phyloP scores from a whole-genome alignment of 805 yeast genomes.

The Huiozyma sinensis region DNA sequence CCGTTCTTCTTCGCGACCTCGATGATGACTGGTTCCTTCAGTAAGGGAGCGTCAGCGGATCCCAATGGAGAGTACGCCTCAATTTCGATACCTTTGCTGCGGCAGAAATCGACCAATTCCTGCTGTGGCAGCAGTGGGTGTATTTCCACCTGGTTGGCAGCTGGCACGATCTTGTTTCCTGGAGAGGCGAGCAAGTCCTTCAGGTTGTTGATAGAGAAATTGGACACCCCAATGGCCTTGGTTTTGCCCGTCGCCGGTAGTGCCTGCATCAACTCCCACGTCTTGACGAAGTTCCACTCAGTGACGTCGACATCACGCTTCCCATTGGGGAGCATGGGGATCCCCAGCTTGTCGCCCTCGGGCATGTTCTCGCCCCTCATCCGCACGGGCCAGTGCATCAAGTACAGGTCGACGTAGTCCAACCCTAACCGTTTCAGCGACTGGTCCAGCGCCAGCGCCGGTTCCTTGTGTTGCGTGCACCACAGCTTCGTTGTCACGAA shows the following conservation, averaged over 20 bases:
- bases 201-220: conserved; percentile 47
- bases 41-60: conserved; percentile 42
- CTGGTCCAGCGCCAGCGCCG: conserved; percentile 41
- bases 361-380: conserved; percentile 33
- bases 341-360: conserved; percentile 23
- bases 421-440: conserved; percentile 54
- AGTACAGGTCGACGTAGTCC: conserved; percentile 68
- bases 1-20: conserved; percentile 34
- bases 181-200: conserved; percentile 39
- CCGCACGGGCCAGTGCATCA: conserved; percentile 77
- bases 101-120: conserved; percentile 43
- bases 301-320: conserved; percentile 29
- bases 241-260: conserved; percentile 37
- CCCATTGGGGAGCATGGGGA: conserved; percentile 33
- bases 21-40: conserved; percentile 34
- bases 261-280: conserved; percentile 56
- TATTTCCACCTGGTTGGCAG: conserved; percentile 62
- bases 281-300: conserved; percentile 38
- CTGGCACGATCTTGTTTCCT: conserved; percentile 48
- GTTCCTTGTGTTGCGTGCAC: conserved; percentile 40
- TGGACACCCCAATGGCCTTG: conserved; percentile 68
- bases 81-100: conserved; percentile 41
- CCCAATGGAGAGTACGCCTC: conserved; percentile 80
- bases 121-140: conserved; percentile 65
- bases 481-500: conserved; percentile 67